Base-by-base conservation (phyloP, 352 stramenopile genomes). In the Pythium monospermum region DNA sequence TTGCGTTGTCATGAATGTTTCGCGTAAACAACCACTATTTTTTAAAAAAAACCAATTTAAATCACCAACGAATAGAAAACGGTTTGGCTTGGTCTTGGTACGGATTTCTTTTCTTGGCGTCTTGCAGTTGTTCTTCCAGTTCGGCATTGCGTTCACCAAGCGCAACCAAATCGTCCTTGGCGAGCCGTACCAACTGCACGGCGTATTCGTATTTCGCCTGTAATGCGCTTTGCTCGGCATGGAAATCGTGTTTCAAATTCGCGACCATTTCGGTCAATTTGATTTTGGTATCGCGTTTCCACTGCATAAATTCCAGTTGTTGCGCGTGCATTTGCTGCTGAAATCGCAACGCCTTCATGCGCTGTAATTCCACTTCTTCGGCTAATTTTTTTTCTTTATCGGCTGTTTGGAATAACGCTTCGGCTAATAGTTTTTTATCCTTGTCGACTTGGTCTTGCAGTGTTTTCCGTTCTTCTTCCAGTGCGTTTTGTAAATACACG, bases 361-460 rank as follows among this genome's bases (percentile, higher is more conserved):
- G 74, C 65, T 90, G 79, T 0, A 38, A 64, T 40, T 89, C 77
- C 2, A 91, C 78, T 59, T 91, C 80, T 18, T 88, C 75, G 1
- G 73, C 63, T 6, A 91, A 64, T 39, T 90, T 77, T 43, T 94
- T 87, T 48, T 91, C 78, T 45, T 91, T 91, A 53, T 89, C 76
- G 8, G 68, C 67, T 1, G 77, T 85, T 5, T 66, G 73, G 6
- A 69, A 51, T 13, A 88, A 39, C 18, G 71, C 66, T 6, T 75
- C 42, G 22, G 73, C 56, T 1, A 91, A 56, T 32, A 59, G 62
- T 26, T 73, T 55, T 55, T 85, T 87, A 32, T 89, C 76, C 21
- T 80, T 60, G 22, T 87, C 73, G 1, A 74, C 76, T 32, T 85
- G 57, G 6, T 57, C 45, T 28, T 92, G 73, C n/a, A 91, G 69